Conservation (phyloP, 768 basidiomycete species). For the Mycena pura region DNA sequence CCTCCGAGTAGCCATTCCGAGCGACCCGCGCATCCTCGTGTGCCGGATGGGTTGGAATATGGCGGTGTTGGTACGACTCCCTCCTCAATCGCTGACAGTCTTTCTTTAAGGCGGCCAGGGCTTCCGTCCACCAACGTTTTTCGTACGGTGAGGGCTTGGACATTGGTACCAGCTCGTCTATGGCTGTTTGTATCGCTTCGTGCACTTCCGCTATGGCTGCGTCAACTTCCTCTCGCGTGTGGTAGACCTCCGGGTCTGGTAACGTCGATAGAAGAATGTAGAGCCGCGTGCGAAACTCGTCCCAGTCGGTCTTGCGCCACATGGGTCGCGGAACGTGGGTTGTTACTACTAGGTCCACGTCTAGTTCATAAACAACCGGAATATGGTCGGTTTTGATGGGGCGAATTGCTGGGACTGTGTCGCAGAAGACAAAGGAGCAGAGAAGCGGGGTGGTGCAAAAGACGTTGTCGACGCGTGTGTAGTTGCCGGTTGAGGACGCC, state of each 20-base stretch:
- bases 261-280: neutral
- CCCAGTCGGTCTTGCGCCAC: conserved; percentile 41
- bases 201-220: neutral
- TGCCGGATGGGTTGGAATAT: too few relatives aligned
- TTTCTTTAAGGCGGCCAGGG: too few relatives aligned
- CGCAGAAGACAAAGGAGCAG: conserved; percentile 35
- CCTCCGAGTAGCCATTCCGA: too few relatives aligned
- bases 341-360: conserved; percentile 12
- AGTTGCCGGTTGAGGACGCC: conserved; percentile 36
- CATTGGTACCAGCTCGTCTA: neutral
- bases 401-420: conserved; percentile 13
- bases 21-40: too few relatives aligned
- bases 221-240: neutral
- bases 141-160: neutral
- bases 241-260: neutral
- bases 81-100: too few relatives aligned
- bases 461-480: conserved; percentile 51
- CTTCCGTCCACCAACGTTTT: neutral
- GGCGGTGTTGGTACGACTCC: too few relatives aligned
- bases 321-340: conserved; percentile 17
- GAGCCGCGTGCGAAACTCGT: conserved; percentile 33
- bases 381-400: conserved; percentile 46
- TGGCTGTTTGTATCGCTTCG: neutral
- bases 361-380: conserved; percentile 40
- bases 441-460: conserved; percentile 34